phyloP scores from a whole-genome alignment of 2,329 filamentous ascomycete genomes.

The Botrytis aclada region DNA sequence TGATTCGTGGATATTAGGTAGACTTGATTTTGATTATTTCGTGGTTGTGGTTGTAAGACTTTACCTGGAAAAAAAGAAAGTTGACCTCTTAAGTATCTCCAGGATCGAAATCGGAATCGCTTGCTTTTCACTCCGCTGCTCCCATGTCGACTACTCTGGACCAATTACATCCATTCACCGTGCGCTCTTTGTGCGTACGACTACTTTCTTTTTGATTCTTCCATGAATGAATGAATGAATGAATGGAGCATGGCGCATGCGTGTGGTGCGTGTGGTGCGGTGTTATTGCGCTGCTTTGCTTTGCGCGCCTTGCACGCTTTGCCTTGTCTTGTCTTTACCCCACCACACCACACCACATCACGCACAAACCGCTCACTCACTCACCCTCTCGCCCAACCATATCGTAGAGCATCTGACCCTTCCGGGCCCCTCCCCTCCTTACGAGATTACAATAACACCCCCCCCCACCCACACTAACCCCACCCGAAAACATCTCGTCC shows the following conservation, averaged over 20 bases:
- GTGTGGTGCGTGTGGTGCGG: no score
- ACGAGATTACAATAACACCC: no score
- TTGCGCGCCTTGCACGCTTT: no score
- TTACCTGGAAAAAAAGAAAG: neutral
- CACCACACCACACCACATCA: no score
- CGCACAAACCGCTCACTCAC: no score
- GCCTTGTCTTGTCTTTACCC: no score
- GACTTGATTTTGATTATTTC: neutral
- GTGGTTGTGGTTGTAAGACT: neutral
- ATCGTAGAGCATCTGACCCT: neutral
- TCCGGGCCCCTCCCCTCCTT: neutral
- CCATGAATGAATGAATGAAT: no score
- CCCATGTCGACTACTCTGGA: rapidly evolving
- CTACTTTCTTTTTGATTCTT: neutral
- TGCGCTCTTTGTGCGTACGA: conserved; percentile 12
- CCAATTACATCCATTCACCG: neutral
- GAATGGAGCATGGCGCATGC: no score
- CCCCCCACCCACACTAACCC: no score
- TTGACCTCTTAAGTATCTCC: conserved; percentile 4
- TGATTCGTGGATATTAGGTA: neutral
- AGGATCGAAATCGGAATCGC: neutral
- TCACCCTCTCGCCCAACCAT: no score
- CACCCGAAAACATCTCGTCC: no score
- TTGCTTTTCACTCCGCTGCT: neutral
- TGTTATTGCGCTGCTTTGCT: no score